Conservation (phyloP, 371 early-diverging fungal genomes). For the Mortierella polycephala region DNA sequence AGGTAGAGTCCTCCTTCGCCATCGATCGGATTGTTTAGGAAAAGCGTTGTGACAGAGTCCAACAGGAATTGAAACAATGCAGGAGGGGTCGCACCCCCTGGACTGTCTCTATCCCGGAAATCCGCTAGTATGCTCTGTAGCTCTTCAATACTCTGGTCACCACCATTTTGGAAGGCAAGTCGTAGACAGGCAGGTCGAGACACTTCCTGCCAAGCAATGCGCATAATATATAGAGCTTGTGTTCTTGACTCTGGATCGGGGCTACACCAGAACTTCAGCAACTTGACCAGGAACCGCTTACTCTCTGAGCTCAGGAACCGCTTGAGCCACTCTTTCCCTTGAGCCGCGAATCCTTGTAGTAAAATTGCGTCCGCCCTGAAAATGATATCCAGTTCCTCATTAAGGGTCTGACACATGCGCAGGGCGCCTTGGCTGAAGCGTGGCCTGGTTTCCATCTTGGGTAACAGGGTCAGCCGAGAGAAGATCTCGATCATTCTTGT, state of each 20-base stretch:
- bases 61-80: constrained; percentile 32
- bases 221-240: constrained; percentile 40
- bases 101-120: constrained; percentile 32
- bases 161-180: constrained; percentile 36
- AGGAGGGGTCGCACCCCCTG: constrained; percentile 44
- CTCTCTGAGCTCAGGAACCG: constrained; percentile 4
- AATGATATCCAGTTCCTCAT: constrained; percentile 33
- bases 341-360: constrained; percentile 18
- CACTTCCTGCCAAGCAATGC: constrained; percentile 38
- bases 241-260: constrained; percentile 34
- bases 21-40: constrained; percentile 40
- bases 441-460: constrained; percentile 31
- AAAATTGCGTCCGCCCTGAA: constrained; percentile 26
- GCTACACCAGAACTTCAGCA: constrained; percentile 42
- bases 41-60: constrained; percentile 49
- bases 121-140: constrained; percentile 33
- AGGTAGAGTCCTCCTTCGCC: constrained; percentile 54
- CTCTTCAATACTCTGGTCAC: constrained; percentile 38
- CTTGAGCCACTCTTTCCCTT: constrained; percentile 24
- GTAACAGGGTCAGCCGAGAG: constrained; percentile 31
- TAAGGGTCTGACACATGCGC: constrained; percentile 22
- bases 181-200: constrained; percentile 34
- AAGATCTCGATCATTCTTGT: constrained; percentile 11
- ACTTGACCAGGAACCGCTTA: constrained; percentile 28
- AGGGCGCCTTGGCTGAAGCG: constrained; percentile 18